Base-by-base conservation (phyloP, 768 basidiomycete species). In the Hericium erinaceus region DNA sequence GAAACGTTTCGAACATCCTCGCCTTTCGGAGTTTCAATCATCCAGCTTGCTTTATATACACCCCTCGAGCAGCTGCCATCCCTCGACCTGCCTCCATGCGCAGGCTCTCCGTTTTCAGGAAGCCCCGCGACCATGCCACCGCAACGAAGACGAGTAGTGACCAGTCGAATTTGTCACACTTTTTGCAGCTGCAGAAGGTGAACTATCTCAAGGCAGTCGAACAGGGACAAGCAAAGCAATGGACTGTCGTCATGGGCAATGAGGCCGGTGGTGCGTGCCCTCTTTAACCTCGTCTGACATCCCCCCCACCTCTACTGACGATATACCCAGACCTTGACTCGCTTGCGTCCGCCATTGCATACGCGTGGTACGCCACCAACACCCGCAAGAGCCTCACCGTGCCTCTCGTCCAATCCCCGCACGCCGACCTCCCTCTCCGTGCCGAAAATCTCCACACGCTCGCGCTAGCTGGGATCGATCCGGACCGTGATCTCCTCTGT, bases 211-310 rank as follows among this genome's bases (percentile, higher is more conserved):
- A 41, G 15, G 52, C 62, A 15, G 16, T 61, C 28, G 48, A 26
- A 0, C 48, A 61, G 41, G 57, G 52, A 9, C 59, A 55, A 44
- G 44, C 39, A 33, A 55, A 39, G 20, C 46, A 83, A 50, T 98
- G 94, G 95, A 87, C 82, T 0, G 76, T 97, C 5, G 87, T 85
- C 0, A 90, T 94, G 85, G 95, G 95, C 0, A 99, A 99, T 69
- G 95, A 98, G 71, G 92, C 95, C 13, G 95, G 95, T 66, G 95
- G 95, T 95, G 68, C 58, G 73, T 65, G 7, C 18, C 1, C 4
- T 52, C 16, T 24, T 51, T 18, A 22, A 40, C 12, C 5, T 18
- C 15, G 57, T 40, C 54, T 26, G 44, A 53, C 24, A 18, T 26
- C 5, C 3, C 26, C 26, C 41, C 54, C 20, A 39, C 13, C n/a